Percentiles rank a stretch among this genome's conserved stretches.
Conservation (phyloP, 208 protist genomes). For the Borovskyia barvae region DNA sequence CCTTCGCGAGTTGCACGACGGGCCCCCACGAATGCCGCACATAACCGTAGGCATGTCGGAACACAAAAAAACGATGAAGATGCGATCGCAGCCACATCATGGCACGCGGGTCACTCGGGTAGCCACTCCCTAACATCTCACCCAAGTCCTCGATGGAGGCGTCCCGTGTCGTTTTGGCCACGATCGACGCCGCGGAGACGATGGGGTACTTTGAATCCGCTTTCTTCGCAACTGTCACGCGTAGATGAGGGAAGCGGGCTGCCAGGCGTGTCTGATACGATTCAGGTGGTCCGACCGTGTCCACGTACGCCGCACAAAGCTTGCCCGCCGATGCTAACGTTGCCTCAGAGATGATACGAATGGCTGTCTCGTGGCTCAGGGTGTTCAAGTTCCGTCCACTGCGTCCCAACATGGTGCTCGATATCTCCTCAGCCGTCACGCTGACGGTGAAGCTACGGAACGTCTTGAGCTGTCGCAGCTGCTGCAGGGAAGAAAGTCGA, state of each 20-base stretch:
- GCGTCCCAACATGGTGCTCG: conserved; percentile 63
- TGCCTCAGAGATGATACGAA: conserved; percentile 72
- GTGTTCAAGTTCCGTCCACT: conserved; percentile 85
- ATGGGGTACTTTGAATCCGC: conserved; percentile 92
- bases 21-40: conserved; percentile 83
- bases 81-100: conserved; percentile 69
- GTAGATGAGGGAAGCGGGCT: conserved; percentile 83
- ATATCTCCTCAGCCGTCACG: conserved; percentile 70
- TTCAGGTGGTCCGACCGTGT: conserved; percentile 89
- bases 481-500: conserved; percentile 44
- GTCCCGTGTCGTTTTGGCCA: conserved; percentile 90
- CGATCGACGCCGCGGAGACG: conserved; percentile 91
- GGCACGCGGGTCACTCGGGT: conserved; percentile 76
- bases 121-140: conserved; percentile 73
- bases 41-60: conserved; percentile 40
- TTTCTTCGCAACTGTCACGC: conserved; percentile 84
- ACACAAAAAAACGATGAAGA: conserved; percentile 79
- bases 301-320: conserved; percentile 90
- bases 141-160: conserved; percentile 34
- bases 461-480: conserved; percentile 58
- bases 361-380: conserved; percentile 86
- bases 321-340: conserved; percentile 69
- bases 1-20: conserved; percentile 52
- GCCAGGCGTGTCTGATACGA: conserved; percentile 77
- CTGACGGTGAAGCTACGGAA: conserved; percentile 67